A percentile compares a stretch with the other conserved stretches of the same genome.
Conservation (phyloP, 768 basidiomycete genomes). For the Lactifluus rugatus region DNA sequence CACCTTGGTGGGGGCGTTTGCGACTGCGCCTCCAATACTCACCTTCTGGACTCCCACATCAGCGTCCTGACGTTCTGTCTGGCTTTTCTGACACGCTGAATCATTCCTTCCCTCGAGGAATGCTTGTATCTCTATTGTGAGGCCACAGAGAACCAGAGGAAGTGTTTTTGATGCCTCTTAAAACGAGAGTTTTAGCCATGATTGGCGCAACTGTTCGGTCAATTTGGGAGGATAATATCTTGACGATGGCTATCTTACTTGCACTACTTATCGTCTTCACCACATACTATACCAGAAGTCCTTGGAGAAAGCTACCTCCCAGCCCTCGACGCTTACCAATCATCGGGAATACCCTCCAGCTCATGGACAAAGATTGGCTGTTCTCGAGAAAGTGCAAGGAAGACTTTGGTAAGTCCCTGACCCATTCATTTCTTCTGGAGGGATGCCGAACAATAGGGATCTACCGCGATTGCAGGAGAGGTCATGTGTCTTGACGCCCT, state of each 20-base stretch:
- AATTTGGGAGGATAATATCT: neutral
- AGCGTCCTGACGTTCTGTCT: too few species aligned
- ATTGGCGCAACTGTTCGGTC: neutral
- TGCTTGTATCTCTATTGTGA: too few species aligned
- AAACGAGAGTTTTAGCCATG: neutral
- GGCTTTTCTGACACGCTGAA: too few species aligned
- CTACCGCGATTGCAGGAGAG: neutral
- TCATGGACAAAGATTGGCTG: neutral
- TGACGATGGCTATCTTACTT: neutral
- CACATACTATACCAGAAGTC: neutral
- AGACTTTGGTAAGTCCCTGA: neutral
- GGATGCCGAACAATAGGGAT: neutral
- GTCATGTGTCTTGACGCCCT: slow-evolving; percentile 17
- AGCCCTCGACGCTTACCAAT: neutral
- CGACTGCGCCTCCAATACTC: too few species aligned
- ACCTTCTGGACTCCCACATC: too few species aligned
- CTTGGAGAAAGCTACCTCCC: slow-evolving; percentile 1
- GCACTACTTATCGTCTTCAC: neutral
- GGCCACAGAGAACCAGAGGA: neutral
- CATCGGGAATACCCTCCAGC: neutral
- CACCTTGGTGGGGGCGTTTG: too few species aligned
- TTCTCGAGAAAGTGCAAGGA: neutral
- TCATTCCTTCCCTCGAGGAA: too few species aligned
- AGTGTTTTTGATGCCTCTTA: neutral
- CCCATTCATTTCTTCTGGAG: neutral